These are phyloP conservation scores for Metarhizium sp. DNA, from an alignment of 2,329 filamentous ascomycete genomes.

Conservation along the genomic window DNA sequence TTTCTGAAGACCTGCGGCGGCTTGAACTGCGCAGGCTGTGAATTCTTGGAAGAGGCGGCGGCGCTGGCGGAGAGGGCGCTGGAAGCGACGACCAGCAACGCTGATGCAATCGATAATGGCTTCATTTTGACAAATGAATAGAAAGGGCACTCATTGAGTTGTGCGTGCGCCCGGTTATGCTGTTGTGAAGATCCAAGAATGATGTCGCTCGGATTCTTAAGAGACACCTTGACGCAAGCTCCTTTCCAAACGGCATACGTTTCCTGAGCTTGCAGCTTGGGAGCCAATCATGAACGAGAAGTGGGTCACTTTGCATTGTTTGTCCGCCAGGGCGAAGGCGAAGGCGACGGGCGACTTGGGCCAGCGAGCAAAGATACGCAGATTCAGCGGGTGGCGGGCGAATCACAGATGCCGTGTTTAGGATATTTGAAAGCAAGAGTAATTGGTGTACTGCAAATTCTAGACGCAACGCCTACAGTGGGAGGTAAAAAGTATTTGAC, in stretches of 20 bases:
- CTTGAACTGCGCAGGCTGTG: constrained; percentile 59
- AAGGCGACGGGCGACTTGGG: not conserved
- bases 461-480: too few species aligned
- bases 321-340: not conserved
- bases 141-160: constrained; percentile 23
- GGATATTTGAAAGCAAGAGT: too few species aligned
- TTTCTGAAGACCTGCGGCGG: constrained; percentile 92
- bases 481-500: too few species aligned
- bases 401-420: too few species aligned
- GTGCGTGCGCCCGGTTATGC: constrained; percentile 16
- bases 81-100: constrained; percentile 49
- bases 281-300: not conserved
- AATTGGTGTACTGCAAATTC: too few species aligned
- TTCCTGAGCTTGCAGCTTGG: constrained; percentile 11
- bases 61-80: constrained; percentile 33
- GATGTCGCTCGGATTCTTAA: constrained; percentile 1
- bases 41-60: constrained; percentile 46
- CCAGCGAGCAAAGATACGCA: too few species aligned
- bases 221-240: constrained; percentile 5
- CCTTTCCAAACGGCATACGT: constrained; percentile 24
- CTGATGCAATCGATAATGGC: constrained; percentile 41
- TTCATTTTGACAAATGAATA: constrained; percentile 27
- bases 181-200: constrained; percentile 6
- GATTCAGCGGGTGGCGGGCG: too few species aligned
- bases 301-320: not conserved